Evolutionary conservation across 768 basidiomycete genomes (phyloP), one percentile per base, ranked within the genome.

Genomic region (Leccinum arenicola): DNA sequence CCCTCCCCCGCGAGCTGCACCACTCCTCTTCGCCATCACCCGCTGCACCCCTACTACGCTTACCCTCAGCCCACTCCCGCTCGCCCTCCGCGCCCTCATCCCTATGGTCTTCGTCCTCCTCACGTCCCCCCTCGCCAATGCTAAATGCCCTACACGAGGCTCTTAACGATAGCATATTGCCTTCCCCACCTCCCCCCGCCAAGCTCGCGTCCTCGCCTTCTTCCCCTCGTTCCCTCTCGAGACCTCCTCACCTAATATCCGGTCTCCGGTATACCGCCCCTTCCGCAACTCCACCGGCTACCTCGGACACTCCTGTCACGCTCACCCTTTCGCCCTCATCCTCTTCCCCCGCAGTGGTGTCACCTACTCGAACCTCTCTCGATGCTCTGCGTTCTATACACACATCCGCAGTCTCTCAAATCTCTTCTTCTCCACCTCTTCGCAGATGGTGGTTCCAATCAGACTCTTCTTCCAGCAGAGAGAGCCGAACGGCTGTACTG

Each of bases 241-340:
- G 78, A 31, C 76, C 80, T 1, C 85, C 85, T 8, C 79, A 81
- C 8, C 78, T 83, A 55, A 70, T 87, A 54, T 80, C 82, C 65
- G 77, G 68, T 62, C 77, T 87, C 55, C 82, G 86, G 50, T 77
- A 82, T 2, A 84, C 88, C 0, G 78, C 88, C 25, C 87, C 89
- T 25, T 86, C 83, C 7, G 76, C 85, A 6, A 83, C 85, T 1
- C 72, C 88, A 14, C 83, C 85, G 0, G 78, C 12, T 65, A 76
- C 68, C 11, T 64, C 61, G 43, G 63, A 51, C 43, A 60, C 62
- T 7, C 51, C 61, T 7, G 53, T 58, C 57, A 63, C 56, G 14
- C 55, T 60, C 35, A 47, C 61, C 29, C 57, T 61, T 17, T 57
- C 59, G 49, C 62, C 56, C 49, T 67, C 60, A 40, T 25, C 58